Percentiles rank a stretch among this genome's conserved stretches.
These are phyloP conservation scores for Lichtheimia ramosa DNA, from an alignment of 371 early-diverging fungal genomes.

Conservation along the genomic window DNA sequence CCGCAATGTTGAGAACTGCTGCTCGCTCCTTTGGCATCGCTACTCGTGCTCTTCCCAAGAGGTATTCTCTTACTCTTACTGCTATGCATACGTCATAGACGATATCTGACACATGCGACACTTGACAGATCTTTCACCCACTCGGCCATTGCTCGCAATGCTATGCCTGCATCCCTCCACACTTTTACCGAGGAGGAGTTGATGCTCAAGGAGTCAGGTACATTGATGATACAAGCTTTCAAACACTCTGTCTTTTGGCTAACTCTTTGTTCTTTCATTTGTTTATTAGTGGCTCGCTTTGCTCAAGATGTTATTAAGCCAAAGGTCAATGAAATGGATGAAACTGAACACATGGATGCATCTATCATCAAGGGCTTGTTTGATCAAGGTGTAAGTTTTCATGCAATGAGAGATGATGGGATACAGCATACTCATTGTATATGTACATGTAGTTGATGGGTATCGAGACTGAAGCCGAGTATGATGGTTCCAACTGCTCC, in stretches of 20 bases:
- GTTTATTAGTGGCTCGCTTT: slow-evolving; percentile 74
- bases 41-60: slow-evolving; percentile 20
- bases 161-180: slow-evolving; percentile 45
- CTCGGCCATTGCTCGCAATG: slow-evolving; percentile 20
- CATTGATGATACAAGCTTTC: neutral
- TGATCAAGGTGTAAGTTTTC: slow-evolving; percentile 78
- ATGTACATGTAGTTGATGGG: slow-evolving; percentile 81
- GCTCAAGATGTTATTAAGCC: slow-evolving; percentile 86
- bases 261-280: neutral
- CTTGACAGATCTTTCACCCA: slow-evolving; percentile 22
- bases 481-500: slow-evolving; percentile 84
- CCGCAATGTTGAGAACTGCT: slow-evolving; percentile 22
- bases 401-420: neutral
- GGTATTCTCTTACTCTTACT: slow-evolving; percentile 2
- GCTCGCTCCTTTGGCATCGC: slow-evolving; percentile 15
- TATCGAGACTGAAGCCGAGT: slow-evolving; percentile 84
- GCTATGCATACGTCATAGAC: neutral
- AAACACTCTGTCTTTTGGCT: neutral
- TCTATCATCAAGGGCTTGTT: slow-evolving; percentile 84
- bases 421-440: neutral
- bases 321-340: slow-evolving; percentile 93
- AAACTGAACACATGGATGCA: slow-evolving; percentile 81
- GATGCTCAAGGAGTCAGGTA: slow-evolving; percentile 68
- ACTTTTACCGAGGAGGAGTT: slow-evolving; percentile 73
- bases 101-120: neutral